Evolutionary conservation across 163 green algal genomes (phyloP).

Genomic region (Chlorella variabilis): DNA sequence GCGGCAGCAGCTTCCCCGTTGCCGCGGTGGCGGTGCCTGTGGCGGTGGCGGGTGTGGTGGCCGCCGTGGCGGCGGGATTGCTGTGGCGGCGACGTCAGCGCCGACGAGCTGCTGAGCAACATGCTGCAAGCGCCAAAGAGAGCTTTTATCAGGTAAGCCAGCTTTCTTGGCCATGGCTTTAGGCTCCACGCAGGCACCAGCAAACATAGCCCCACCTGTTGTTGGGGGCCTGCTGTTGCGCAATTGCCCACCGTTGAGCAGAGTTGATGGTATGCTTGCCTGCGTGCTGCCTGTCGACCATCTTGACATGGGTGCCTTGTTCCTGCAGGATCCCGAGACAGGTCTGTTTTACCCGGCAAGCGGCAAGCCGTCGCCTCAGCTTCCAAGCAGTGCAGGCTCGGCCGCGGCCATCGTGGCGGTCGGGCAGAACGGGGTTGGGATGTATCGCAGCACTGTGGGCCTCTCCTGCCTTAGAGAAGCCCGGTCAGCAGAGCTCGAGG

Average conservation of each 20-base stretch:
- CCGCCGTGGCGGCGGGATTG: not conserved
- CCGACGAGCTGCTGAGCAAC: not conserved
- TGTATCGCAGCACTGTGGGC: not conserved
- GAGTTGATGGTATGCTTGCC: too few species aligned
- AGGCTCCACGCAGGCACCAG: not conserved
- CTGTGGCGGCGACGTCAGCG: not conserved
- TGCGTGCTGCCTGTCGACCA: not conserved
- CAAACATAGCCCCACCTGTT: too few species aligned
- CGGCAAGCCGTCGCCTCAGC: not conserved
- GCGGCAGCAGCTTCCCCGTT: constrained; percentile 15
- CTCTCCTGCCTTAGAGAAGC: not conserved
- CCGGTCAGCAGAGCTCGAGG: not conserved
- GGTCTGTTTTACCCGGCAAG: not conserved
- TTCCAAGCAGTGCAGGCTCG: not conserved
- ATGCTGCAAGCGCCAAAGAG: not conserved
- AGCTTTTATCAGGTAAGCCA: not conserved
- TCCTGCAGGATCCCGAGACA: not conserved
- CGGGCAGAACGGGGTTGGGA: too few species aligned
- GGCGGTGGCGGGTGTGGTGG: not conserved
- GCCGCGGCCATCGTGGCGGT: too few species aligned
- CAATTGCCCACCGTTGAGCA: too few species aligned
- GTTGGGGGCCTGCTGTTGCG: too few species aligned
- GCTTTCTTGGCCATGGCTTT: not conserved
- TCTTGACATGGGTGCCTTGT: not conserved
- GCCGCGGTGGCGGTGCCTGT: constrained; percentile 29